These are phyloP conservation scores for Cladophialophora chaetospira DNA, from an alignment of 2,329 filamentous ascomycete species.

Conservation along the genomic window DNA sequence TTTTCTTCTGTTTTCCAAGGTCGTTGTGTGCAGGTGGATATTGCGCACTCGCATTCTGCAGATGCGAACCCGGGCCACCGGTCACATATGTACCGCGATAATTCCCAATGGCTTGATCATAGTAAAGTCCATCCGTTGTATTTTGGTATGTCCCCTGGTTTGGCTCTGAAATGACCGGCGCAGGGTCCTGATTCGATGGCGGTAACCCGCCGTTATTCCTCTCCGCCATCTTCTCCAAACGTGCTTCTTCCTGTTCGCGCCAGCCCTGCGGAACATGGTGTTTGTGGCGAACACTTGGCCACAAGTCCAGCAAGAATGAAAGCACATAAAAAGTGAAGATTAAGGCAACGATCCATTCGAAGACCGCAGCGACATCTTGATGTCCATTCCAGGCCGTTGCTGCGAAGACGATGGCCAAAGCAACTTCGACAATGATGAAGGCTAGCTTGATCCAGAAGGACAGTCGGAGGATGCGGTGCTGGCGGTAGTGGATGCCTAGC, in stretches of 20 bases:
- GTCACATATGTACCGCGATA: constrained; percentile 23
- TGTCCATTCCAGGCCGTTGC: constrained; percentile 46
- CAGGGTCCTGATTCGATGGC: constrained; percentile 5
- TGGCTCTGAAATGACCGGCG: constrained; percentile 22
- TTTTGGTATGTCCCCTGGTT: constrained; percentile 23
- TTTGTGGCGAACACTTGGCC: constrained; percentile 71
- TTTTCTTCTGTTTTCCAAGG: constrained; percentile 17
- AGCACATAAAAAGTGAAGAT: constrained; percentile 64
- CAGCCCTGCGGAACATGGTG: constrained; percentile 46
- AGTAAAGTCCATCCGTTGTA: not conserved
- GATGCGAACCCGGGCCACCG: constrained; percentile 10
- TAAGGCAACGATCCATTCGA: constrained; percentile 66
- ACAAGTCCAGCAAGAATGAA: constrained; percentile 83
- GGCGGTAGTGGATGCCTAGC: constrained; percentile 74
- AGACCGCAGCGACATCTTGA: constrained; percentile 69
- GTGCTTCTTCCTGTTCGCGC: constrained; percentile 10
- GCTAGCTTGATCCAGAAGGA: constrained; percentile 86
- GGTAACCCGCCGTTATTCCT: not conserved
- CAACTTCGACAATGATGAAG: constrained; percentile 80
- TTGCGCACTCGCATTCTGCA: not conserved
- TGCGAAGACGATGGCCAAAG: constrained; percentile 68
- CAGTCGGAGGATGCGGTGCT: constrained; percentile 67
- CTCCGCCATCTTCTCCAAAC: constrained; percentile 16
- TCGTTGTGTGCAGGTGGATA: constrained; percentile 11
- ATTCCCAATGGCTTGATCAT: constrained; percentile 9